A percentile compares a stretch with the other conserved stretches of the same genome.
Conservation (phyloP, 192 early-diverging fungal genomes). For the Coemansia sp. region DNA sequence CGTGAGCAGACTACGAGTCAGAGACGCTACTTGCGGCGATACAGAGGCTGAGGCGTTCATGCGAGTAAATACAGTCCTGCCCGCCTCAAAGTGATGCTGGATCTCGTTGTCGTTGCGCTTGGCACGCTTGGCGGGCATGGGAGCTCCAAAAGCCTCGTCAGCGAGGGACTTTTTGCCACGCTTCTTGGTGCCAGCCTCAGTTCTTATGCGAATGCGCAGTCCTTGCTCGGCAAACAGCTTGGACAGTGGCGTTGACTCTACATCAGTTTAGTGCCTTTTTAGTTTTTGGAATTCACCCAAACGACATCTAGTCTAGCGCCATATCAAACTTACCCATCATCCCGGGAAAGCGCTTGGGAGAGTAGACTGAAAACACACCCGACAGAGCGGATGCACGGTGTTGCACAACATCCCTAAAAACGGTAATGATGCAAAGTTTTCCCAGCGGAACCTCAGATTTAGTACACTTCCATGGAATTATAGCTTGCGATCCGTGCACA, state of each 20-base stretch:
- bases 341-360: constrained; percentile 93
- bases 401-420: constrained; percentile 25
- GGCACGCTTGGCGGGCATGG: constrained; percentile 15
- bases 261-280: neutral
- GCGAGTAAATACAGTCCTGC: neutral
- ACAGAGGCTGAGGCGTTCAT: neutral
- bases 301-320: neutral
- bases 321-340: constrained; percentile 63
- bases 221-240: constrained; percentile 93
- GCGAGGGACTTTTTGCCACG: constrained; percentile 21
- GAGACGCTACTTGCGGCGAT: neutral
- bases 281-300: constrained; percentile 22
- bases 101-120: neutral
- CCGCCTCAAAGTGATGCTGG: neutral
- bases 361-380: constrained; percentile 79
- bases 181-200: constrained; percentile 67
- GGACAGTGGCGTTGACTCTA: constrained; percentile 83
- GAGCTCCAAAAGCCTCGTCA: neutral
- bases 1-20: constrained; percentile 1
- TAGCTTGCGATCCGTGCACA: neutral
- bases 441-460: neutral
- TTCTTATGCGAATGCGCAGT: constrained; percentile 89
- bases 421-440: neutral
- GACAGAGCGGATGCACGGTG: constrained; percentile 65
- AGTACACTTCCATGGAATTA: neutral